phyloP scores from a whole-genome alignment of 345 rosid species.

The Moricandia moricandioides region DNA sequence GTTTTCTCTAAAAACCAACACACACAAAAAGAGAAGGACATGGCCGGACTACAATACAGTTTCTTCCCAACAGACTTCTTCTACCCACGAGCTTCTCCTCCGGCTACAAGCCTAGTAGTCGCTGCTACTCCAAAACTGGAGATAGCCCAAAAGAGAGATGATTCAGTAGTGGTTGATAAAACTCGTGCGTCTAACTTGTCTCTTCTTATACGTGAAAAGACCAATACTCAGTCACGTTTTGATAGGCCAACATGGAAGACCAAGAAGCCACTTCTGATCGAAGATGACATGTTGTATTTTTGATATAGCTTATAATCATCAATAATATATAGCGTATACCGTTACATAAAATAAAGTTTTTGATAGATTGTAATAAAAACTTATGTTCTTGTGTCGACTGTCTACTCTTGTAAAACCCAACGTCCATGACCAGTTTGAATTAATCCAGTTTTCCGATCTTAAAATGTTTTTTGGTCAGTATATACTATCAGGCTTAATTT shows the following conservation, averaged over 20 bases:
- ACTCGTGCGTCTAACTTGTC: conserved; percentile 27
- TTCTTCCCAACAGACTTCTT: conserved; percentile 57
- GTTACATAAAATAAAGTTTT: not conserved
- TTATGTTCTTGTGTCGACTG: not conserved
- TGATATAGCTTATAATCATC: not conserved
- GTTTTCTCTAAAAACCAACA: not conserved
- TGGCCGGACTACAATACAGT: conserved; percentile 53
- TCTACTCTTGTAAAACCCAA: not conserved
- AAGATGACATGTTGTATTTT: conserved; percentile 7
- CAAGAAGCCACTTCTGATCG: conserved; percentile 9
- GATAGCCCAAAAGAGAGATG: conserved; percentile 18
- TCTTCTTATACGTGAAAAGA: conserved; percentile 13
- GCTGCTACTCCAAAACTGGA: not conserved
- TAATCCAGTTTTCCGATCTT: not conserved
- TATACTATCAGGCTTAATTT: not conserved
- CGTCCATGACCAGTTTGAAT: not conserved
- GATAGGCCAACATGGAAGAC: conserved; percentile 24
- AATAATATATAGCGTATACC: too few species aligned
- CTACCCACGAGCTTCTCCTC: conserved; percentile 46
- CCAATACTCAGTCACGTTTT: conserved; percentile 16
- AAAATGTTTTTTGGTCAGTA: not conserved
- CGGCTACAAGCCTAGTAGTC: conserved; percentile 20
- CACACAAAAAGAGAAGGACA: not conserved
- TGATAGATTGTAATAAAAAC: not conserved
- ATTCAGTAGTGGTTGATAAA: conserved; percentile 6